These are phyloP conservation scores for Yamadazyma aaseri DNA, from an alignment of 1,139 yeast genomes.

Conservation along the genomic window DNA sequence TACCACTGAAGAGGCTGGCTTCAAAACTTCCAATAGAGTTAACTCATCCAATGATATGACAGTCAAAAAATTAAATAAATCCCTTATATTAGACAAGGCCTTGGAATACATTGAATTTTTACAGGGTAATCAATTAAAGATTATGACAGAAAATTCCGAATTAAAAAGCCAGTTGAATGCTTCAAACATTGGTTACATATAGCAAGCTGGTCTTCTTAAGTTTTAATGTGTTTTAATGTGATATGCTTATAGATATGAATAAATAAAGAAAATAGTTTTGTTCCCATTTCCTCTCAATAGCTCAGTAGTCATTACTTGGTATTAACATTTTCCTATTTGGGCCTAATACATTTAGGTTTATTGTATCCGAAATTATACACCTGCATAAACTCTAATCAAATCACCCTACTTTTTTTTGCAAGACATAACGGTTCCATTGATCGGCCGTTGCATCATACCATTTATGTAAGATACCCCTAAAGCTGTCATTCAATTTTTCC, in stretches of 20 bases:
- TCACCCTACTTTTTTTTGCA: too few relatives aligned
- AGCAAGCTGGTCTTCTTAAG: not conserved
- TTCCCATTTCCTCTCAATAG: too few relatives aligned
- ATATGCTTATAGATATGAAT: not conserved
- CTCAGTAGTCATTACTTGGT: too few relatives aligned
- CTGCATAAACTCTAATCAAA: too few relatives aligned
- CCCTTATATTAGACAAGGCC: conserved; percentile 66
- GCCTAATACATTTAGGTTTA: too few relatives aligned
- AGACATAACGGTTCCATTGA: too few relatives aligned
- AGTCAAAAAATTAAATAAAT: conserved; percentile 49
- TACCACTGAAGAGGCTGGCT: conserved; percentile 56
- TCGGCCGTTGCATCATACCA: too few relatives aligned
- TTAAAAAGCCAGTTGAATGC: conserved; percentile 5
- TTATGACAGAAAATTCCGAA: conserved; percentile 11
- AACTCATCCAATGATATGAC: conserved; percentile 16
- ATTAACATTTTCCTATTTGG: too few relatives aligned
- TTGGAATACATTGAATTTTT: conserved; percentile 52
- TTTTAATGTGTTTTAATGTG: not conserved
- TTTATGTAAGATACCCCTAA: too few relatives aligned
- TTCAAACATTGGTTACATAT: not conserved
- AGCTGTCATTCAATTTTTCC: too few relatives aligned
- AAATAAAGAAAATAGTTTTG: too few relatives aligned
- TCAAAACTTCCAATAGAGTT: conserved; percentile 36
- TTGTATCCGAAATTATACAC: too few relatives aligned
- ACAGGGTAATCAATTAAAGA: conserved; percentile 11